Base-by-base conservation (phyloP, 2,329 filamentous ascomycete genomes). In the Sporothrix mexicana region DNA sequence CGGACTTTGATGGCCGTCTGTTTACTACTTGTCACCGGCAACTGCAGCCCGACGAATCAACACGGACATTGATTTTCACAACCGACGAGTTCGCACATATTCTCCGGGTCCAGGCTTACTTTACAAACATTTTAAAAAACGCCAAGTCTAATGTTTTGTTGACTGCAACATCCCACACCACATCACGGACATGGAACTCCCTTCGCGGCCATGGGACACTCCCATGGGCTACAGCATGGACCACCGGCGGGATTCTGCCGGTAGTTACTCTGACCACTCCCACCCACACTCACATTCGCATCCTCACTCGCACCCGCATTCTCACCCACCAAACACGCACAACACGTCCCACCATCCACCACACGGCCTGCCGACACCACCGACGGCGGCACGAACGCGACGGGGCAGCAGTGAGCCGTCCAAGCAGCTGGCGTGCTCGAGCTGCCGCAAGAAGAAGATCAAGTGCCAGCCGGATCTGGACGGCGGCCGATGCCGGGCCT, bases 341-440 rank as follows among this genome's bases (percentile, higher is more conserved):
- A 30, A 7, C 20, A 12, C 30, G 10, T 57, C 53, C 17, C 41
- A 66, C 23, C 41, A 47, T 20, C 23, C n/a, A 25, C 20, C 51
- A 55, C 47, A 55, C 49, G 7, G 23, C 12, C n/a, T 43, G 13
- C 15, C 64, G 20, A 68, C 23, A 23, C 36, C 36, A n/a, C 59
- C 47, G 2, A 68, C 47, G 2, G 17, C 64, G 2, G 23, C 45
- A 25, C 64, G 47, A 41, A 53, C 47, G 43, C 9, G 53, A 9
- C 64, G 71, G 2, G 64, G 45, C n/a, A 73, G 64, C 45, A 30
- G 45, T 4, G 71, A 68, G 15, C 23, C 64, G 4, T 43, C 66
- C 17, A 74, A 74, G 74, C 70, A 76, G 69, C 55, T 72, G n/a
- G 55, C 69, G 7, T 69, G 47, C 55, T 70, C 47, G 12, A 61